Percentiles rank a stretch among this genome's conserved stretches.
These are phyloP conservation scores for Xylogone sp. DNA, from an alignment of 2,329 filamentous ascomycete species.

Conservation along the genomic window DNA sequence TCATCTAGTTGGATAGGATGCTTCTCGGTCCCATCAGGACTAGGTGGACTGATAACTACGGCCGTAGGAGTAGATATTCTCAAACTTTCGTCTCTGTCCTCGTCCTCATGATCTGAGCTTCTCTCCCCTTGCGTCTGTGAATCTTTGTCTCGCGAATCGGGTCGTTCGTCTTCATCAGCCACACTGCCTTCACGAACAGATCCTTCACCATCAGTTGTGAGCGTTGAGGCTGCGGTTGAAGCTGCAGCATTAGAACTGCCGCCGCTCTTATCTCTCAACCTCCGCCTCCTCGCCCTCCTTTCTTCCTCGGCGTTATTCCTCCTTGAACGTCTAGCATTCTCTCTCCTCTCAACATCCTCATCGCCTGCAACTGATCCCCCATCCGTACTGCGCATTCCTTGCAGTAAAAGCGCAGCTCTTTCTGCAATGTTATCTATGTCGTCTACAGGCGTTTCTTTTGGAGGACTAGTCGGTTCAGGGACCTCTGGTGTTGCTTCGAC, in stretches of 20 bases:
- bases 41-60: constrained; percentile 25
- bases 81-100: constrained; percentile 7
- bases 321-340: constrained; percentile 57
- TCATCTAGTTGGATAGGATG: constrained; percentile 26
- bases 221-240: not conserved
- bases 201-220: not conserved
- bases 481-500: constrained; percentile 28
- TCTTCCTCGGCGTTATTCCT: constrained; percentile 75
- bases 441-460: constrained; percentile 25
- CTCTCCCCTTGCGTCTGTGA: constrained; percentile 8
- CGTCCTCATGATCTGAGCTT: constrained; percentile 2
- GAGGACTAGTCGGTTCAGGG: constrained; percentile 14
- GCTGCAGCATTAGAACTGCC: constrained; percentile 21
- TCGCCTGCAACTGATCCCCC: constrained; percentile 43
- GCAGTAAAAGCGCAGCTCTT: constrained; percentile 76
- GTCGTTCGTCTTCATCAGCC: constrained; percentile 11
- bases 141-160: constrained; percentile 4
- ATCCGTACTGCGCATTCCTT: constrained; percentile 70
- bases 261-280: constrained; percentile 59
- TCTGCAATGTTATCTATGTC: constrained; percentile 69
- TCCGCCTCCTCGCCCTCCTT: constrained; percentile 60
- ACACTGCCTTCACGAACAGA: constrained; percentile 8
- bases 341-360: constrained; percentile 48
- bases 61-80: constrained; percentile 22
- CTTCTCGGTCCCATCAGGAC: constrained; percentile 21